Percentiles rank a stretch among this genome's conserved stretches.
Conservation (phyloP, 257 asterid species). For the Anisodus acutangulus region DNA sequence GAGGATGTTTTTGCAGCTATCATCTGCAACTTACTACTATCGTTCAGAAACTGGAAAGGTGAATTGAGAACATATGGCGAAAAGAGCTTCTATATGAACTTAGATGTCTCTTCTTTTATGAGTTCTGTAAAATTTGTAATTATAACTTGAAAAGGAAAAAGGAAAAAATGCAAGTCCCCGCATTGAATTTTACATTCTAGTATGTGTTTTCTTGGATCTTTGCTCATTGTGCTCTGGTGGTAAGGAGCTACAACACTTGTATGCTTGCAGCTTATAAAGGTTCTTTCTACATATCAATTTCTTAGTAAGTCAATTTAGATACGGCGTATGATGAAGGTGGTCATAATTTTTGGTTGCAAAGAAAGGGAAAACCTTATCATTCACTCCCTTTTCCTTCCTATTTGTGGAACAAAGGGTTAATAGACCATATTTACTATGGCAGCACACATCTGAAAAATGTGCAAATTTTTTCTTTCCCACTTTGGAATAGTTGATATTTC, state of each 20-base stretch:
- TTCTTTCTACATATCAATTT: too few species aligned
- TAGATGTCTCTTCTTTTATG: constrained; percentile 13
- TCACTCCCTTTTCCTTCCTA: too few species aligned
- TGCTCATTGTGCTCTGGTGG: background rate
- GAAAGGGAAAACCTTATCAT: too few species aligned
- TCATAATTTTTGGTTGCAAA: too few species aligned
- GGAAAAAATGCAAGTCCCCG: background rate
- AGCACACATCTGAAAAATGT: background rate
- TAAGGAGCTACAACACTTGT: background rate
- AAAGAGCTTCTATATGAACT: constrained; percentile 16
- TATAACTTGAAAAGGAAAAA: background rate
- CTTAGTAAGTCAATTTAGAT: too few species aligned
- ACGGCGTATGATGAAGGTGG: too few species aligned
- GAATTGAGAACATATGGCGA: background rate
- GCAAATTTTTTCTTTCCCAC: background rate
- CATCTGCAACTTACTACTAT: background rate
- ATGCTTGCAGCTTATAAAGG: background rate
- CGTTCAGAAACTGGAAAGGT: background rate
- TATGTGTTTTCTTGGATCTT: background rate
- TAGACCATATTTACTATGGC: background rate
- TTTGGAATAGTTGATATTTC: background rate
- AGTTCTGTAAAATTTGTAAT: background rate
- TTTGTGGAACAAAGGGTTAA: too few species aligned
- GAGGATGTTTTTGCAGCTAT: background rate
- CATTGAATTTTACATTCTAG: background rate